Conservation (phyloP, 176 grass and related monocot genomes). For the Ananas comosus region DNA sequence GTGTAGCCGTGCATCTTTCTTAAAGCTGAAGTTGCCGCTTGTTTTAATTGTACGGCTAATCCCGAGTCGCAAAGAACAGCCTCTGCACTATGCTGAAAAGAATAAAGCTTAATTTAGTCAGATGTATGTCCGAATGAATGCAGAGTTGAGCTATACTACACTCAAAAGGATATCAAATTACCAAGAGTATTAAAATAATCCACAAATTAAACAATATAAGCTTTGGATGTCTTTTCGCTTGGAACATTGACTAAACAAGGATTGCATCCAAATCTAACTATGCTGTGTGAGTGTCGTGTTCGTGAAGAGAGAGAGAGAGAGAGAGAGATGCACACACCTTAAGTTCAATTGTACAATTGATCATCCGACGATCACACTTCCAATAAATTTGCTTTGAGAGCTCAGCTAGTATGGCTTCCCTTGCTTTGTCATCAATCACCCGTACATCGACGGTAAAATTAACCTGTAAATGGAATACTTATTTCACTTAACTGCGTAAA, state of each 20-base stretch:
- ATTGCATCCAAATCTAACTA: too few relatives aligned
- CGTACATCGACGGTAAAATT: constrained; percentile 95
- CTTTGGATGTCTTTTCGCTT: too few relatives aligned
- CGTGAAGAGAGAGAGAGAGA: too few relatives aligned
- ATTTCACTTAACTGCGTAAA: constrained; percentile 2
- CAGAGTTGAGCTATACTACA: not conserved
- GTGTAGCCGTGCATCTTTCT: constrained; percentile 17
- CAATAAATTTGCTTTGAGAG: constrained; percentile 59
- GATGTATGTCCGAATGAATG: not conserved
- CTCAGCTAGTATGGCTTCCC: constrained; percentile 55
- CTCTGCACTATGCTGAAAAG: constrained; percentile 58
- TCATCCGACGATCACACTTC: constrained; percentile 54
- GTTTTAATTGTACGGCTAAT: constrained; percentile 52
- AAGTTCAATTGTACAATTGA: constrained; percentile 59
- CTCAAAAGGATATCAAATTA: too few relatives aligned
- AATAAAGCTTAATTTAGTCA: not conserved
- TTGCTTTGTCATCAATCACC: constrained; percentile 61
- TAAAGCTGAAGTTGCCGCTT: constrained; percentile 30
- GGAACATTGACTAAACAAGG: too few relatives aligned
- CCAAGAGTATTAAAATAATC: too few relatives aligned
- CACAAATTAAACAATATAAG: too few relatives aligned
- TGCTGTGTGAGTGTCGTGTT: too few relatives aligned
- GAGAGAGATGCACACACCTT: constrained; percentile 33
- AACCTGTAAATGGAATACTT: constrained; percentile 38
- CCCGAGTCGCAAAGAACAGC: constrained; percentile 48